phyloP scores from a whole-genome alignment of 169 alveolate species.

The Perkinsus chesapeaki region DNA sequence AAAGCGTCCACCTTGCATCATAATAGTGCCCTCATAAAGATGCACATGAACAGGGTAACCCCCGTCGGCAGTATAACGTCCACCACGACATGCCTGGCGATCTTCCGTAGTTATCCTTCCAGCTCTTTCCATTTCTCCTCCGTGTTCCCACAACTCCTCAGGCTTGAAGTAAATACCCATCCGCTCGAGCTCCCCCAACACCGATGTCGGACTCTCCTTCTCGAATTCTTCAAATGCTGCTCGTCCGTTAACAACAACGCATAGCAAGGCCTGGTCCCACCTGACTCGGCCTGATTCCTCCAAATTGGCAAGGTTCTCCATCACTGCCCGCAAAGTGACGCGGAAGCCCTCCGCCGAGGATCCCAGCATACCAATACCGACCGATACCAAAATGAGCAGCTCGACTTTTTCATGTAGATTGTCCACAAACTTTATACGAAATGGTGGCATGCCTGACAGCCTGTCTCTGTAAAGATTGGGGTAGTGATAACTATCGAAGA shows the following conservation, averaged over 20 bases:
- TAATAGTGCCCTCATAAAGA: background rate
- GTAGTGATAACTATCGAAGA: background rate
- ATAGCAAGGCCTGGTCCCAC: background rate
- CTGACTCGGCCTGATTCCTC: background rate
- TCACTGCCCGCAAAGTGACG: background rate
- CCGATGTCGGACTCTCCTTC: background rate
- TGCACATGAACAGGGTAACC: background rate
- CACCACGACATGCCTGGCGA: background rate
- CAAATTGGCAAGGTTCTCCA: background rate
- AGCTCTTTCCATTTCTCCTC: background rate
- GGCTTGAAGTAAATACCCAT: background rate
- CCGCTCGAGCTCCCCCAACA: background rate
- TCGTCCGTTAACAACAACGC: background rate
- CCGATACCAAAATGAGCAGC: background rate
- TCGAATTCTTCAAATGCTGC: background rate
- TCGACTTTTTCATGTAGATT: background rate
- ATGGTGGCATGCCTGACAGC: background rate
- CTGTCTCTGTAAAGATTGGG: background rate
- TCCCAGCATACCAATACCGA: background rate
- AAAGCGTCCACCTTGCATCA: background rate
- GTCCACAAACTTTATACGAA: background rate
- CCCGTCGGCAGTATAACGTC: background rate
- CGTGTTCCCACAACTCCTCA: background rate
- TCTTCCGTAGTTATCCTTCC: background rate
- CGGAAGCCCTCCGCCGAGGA: background rate